Evolutionary conservation across 192 early-diverging fungal species (phyloP).

Genomic region (Tieghemiomyces parasiticus): DNA sequence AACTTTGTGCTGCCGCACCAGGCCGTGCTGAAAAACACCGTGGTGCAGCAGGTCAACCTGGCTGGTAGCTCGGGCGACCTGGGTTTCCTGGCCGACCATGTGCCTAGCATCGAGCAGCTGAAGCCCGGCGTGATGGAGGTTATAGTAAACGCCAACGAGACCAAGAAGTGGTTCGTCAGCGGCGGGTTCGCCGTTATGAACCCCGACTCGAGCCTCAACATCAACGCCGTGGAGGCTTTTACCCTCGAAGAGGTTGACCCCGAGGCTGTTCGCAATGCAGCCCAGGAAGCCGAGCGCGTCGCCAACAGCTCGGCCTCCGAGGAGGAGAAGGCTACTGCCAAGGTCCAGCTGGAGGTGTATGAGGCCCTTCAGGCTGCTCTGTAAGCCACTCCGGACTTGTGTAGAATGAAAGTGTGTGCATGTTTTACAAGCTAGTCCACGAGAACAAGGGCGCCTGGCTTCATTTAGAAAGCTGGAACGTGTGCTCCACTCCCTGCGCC

Average conservation of each 20-base stretch:
- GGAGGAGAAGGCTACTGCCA: conserved; percentile 63
- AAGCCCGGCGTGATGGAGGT: conserved; percentile 80
- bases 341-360: conserved; percentile 76
- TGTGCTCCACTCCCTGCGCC: too few relatives aligned
- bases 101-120: conserved; percentile 92
- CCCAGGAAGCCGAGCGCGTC: conserved; percentile 69
- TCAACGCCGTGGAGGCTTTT: conserved; percentile 92
- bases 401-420: too few relatives aligned
- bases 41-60: conserved; percentile 87
- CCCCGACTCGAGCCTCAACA: conserved; percentile 89
- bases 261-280: conserved; percentile 57
- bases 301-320: conserved; percentile 47
- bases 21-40: conserved; percentile 54
- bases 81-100: conserved; percentile 97
- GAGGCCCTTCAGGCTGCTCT: conserved; percentile 72
- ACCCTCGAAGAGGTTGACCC: conserved; percentile 73
- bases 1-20: conserved; percentile 88
- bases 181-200: conserved; percentile 97
- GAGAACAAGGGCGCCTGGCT: too few relatives aligned
- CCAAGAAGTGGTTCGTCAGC: conserved; percentile 89
- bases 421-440: too few relatives aligned
- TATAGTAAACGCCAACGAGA: conserved; percentile 42
- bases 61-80: conserved; percentile 85
- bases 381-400: background rate
- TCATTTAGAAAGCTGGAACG: too few relatives aligned